phyloP scores from a whole-genome alignment of 148 eudicot genomes.

The Rhododendron ovatum region DNA sequence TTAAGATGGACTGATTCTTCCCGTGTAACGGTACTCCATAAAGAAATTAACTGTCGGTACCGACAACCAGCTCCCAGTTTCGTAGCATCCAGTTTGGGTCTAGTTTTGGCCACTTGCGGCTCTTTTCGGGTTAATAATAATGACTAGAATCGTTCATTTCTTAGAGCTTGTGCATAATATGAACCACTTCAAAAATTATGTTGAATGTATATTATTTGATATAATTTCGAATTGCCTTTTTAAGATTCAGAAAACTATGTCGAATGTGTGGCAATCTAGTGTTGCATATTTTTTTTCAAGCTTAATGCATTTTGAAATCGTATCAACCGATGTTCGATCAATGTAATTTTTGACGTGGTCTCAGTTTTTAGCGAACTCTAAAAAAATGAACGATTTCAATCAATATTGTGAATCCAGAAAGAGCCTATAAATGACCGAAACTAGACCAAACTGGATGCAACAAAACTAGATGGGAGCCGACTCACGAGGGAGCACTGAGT shows the following conservation, averaged over 20 bases:
- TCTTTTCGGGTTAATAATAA: no score
- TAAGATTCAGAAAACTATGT: neutral
- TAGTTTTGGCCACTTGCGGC: neutral
- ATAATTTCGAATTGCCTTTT: neutral
- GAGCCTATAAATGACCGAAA: neutral
- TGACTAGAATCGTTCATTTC: no score
- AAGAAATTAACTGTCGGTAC: neutral
- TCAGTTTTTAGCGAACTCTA: neutral
- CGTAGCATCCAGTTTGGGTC: no score
- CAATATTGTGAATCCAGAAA: no score
- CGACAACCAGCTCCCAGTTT: neutral
- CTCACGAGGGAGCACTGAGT: no score
- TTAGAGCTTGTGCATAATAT: neutral
- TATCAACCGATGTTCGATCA: neutral
- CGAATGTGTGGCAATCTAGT: neutral
- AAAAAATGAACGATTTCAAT: neutral
- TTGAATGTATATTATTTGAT: no score
- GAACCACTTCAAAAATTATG: no score
- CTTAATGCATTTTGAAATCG: neutral
- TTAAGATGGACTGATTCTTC: no score
- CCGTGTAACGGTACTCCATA: no score
- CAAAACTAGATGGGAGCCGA: neutral
- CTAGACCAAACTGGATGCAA: no score
- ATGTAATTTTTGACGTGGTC: neutral
- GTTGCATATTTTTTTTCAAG: neutral